A percentile compares a stretch with the other conserved stretches of the same genome.
Conservation (phyloP, 2,329 filamentous ascomycete genomes). For the Blumeriella jaapii region DNA sequence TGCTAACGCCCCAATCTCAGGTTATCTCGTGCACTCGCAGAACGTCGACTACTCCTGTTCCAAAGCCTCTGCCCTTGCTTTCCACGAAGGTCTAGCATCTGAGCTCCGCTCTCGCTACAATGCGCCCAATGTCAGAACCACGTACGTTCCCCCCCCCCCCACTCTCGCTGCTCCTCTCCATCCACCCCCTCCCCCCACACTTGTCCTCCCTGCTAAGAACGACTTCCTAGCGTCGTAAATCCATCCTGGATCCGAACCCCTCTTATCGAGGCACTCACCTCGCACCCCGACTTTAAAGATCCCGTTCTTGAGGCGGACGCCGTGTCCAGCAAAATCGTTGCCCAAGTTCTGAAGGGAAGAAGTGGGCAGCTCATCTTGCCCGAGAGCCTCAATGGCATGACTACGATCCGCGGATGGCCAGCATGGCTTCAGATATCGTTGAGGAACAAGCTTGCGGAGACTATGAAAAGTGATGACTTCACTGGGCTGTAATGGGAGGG, state of each 20-base stretch:
- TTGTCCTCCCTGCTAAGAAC: too few relatives aligned
- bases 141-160: too few relatives aligned
- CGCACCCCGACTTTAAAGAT: slow-evolving; percentile 36
- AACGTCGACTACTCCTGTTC: slow-evolving; percentile 54
- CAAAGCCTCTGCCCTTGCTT: slow-evolving; percentile 53
- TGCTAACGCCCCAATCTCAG: neutral
- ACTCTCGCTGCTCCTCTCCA: too few relatives aligned
- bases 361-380: slow-evolving; percentile 44
- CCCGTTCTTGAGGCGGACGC: slow-evolving; percentile 45
- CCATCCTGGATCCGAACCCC: slow-evolving; percentile 36
- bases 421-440: slow-evolving; percentile 17
- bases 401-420: slow-evolving; percentile 21
- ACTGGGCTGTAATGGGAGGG: neutral
- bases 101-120: slow-evolving; percentile 48
- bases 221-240: slow-evolving; percentile 11
- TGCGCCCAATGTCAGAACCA: slow-evolving; percentile 45
- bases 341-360: slow-evolving; percentile 43
- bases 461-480: slow-evolving; percentile 1
- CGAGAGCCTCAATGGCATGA: slow-evolving; percentile 9
- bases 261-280: slow-evolving; percentile 42
- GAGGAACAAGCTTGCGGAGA: slow-evolving; percentile 15
- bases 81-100: slow-evolving; percentile 53
- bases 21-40: slow-evolving; percentile 15
- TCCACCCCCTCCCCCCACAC: too few relatives aligned
- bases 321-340: slow-evolving; percentile 49